Evolutionary conservation across 2,329 filamentous ascomycete genomes (phyloP), one percentile per base, ranked within the genome.

Genomic region (Colletotrichum melonis): DNA sequence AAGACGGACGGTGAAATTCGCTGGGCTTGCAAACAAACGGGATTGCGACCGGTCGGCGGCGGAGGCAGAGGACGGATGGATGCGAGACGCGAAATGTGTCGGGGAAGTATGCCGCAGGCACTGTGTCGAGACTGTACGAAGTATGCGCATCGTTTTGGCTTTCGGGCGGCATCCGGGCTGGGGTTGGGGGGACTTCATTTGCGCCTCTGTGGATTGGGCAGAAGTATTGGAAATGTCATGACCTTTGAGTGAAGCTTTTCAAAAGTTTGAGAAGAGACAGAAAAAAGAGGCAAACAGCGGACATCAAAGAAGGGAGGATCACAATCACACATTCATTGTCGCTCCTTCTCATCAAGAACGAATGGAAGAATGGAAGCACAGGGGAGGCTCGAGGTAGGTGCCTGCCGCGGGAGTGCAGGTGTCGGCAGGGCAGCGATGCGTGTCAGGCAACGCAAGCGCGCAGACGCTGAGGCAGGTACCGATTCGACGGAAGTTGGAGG

Each of bases 31-130:
- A 42, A 70, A 66, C 55, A 60, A 70, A 70, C 55, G 67, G 67
- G 62, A 65, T 56, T 60, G 54, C 42, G 52, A 63, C 63, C 70
- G 54, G 59, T 69, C 59, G 66, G 66, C 65, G 59, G 42, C 59
- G 67, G 67, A 28, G 62, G 67, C 59, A 70, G 60, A 70, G 60
- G 67, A 70, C 67, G 67, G 71, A 70, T 32, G 71, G 71, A 71
- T 65, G 71, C 71, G 71, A 73, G 67, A 73, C 71, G 62, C 60
- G 38, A 71, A 60, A 30, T 49, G 71, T 73, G 28, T 73, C 71
- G 71, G 71, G 60, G 67, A 66, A 46, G 42, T 55, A 35, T 55
- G 14, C 28, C 49, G 14, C 46, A 30, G 14, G 24, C 52, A 60
- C 67, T 65, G 71, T 66, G 60, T 38, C 35, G 22, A 30, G 56